phyloP scores from a whole-genome alignment of 1,284 basidiomycete species.

The Xanthoconium separans region DNA sequence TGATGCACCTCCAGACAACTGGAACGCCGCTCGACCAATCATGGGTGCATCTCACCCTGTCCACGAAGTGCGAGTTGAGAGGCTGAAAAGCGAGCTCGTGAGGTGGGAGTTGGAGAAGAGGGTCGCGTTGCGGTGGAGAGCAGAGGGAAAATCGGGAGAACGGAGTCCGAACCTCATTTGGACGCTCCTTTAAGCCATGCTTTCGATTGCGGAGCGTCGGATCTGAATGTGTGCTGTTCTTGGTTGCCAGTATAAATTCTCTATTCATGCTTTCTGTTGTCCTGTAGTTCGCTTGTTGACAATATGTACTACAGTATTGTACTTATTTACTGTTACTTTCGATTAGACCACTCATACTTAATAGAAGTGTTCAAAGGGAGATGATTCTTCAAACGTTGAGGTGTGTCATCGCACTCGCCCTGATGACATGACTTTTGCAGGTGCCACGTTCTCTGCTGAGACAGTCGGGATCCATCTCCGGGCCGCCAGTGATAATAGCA shows the following conservation, averaged over 20 bases:
- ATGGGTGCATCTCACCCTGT: slow-evolving; percentile 52
- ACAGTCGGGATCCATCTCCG: too few species aligned
- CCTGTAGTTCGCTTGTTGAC: neutral
- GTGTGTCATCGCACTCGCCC: too few species aligned
- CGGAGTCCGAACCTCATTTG: slow-evolving; percentile 10
- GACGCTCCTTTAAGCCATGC: slow-evolving; percentile 15
- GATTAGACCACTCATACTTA: neutral
- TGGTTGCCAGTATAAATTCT: neutral
- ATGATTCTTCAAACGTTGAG: too few species aligned
- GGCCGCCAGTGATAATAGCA: too few species aligned
- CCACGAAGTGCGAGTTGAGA: slow-evolving; percentile 48
- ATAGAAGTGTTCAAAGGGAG: too few species aligned
- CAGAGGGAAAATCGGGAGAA: slow-evolving; percentile 20
- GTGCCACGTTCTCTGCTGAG: too few species aligned
- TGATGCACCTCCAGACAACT: slow-evolving; percentile 3
- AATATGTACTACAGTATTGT: neutral
- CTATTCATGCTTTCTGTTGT: neutral
- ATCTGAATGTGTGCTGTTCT: neutral
- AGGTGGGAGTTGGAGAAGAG: slow-evolving; percentile 50
- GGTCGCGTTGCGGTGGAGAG: slow-evolving; percentile 22
- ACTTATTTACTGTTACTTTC: neutral
- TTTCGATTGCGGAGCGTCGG: slow-evolving; percentile 1
- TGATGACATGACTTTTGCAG: too few species aligned
- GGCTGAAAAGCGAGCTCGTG: slow-evolving; percentile 51
- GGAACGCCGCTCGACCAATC: slow-evolving; percentile 27